Base-by-base conservation (phyloP, 345 rosid genomes). In the Cardiospermum halicacabum region DNA sequence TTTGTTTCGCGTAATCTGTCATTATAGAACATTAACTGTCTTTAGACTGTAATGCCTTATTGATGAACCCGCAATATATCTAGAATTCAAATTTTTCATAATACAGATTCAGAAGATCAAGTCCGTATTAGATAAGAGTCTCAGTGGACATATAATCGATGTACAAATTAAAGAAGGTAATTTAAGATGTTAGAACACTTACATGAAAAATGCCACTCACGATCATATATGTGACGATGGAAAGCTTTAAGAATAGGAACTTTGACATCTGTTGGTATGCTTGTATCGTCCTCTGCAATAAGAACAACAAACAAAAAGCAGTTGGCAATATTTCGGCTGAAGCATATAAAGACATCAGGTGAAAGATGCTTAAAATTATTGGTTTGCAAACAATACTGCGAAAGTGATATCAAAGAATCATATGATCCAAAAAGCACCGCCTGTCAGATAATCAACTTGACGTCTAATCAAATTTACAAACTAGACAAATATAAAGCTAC, bases 221-320 rank as follows among this genome's bases (percentile, higher is more conserved):
- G 70, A 55, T 95, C 62, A 67, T 95, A 91, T 67, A 95, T 79
- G 81, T 95, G 96, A 47, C 36, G 80, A 70, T 91, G 89, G 70
- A 95, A 95, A 39, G 81, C 92, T 58, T 62, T 71, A 67, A 95
- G 78, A 61, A 91, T 95, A 32, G 99, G 98, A 58, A 95, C 86
- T 75, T 95, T 95, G 72, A 87, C 84, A 66, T 89, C 96, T 37
- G 82, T 77, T 39, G 88, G 78, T 64, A 91, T 79, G 88, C 96
- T 87, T 65, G 96, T 95, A 65, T 95, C 99, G 79, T 95, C 99
- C 97, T 95, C 99, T 91, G 90, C 68, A 66, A 56, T 36, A 55
- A 73, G 65, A 67, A 18, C 65, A 62, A 57, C 16, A 64, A 43
- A 2, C 24, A 42, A n/a, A 43, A 6, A 36, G 19, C 62, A 66